These are phyloP conservation scores for Coemansia sp. DNA, from an alignment of 371 early-diverging fungal genomes.

Conservation along the genomic window DNA sequence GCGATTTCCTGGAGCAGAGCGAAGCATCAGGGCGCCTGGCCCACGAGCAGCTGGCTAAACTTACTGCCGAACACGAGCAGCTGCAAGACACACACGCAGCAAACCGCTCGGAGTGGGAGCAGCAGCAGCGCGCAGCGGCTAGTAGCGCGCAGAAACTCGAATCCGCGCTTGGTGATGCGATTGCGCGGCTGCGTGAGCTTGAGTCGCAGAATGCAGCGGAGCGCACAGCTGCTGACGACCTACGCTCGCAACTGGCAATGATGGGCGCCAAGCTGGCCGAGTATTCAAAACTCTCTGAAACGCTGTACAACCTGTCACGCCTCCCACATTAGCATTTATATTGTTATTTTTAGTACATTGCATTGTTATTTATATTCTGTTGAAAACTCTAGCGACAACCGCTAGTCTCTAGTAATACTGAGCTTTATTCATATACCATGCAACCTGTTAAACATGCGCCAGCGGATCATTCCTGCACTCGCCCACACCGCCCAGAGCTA, in stretches of 20 bases:
- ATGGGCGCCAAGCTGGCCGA: constrained; percentile 28
- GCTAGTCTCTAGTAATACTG: no score
- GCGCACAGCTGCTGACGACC: constrained; percentile 10
- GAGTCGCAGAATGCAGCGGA: constrained; percentile 26
- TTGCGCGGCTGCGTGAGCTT: constrained; percentile 23
- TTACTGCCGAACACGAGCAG: constrained; percentile 1
- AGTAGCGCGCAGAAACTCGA: constrained; percentile 17
- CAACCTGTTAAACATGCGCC: no score
- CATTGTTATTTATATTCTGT: not conserved
- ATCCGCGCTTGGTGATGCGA: constrained; percentile 27
- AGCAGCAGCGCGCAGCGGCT: constrained; percentile 2
- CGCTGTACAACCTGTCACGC: constrained; percentile 11
- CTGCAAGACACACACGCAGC: constrained; percentile 1
- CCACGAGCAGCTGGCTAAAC: constrained; percentile 4
- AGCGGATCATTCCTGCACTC: no score
- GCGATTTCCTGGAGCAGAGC: constrained; percentile 8
- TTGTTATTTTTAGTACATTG: not conserved
- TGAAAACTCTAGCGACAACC: no score
- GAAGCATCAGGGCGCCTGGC: not conserved
- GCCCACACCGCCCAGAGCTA: no score
- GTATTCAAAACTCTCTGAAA: constrained; percentile 15
- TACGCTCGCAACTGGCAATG: constrained; percentile 5
- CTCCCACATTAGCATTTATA: constrained; percentile 7
- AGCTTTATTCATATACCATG: no score
- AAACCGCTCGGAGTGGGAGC: constrained; percentile 4